Percentiles rank a stretch among this genome's conserved stretches.
Conservation (phyloP, 73 alveolate genomes). For the Tetrahymena elliotti region DNA sequence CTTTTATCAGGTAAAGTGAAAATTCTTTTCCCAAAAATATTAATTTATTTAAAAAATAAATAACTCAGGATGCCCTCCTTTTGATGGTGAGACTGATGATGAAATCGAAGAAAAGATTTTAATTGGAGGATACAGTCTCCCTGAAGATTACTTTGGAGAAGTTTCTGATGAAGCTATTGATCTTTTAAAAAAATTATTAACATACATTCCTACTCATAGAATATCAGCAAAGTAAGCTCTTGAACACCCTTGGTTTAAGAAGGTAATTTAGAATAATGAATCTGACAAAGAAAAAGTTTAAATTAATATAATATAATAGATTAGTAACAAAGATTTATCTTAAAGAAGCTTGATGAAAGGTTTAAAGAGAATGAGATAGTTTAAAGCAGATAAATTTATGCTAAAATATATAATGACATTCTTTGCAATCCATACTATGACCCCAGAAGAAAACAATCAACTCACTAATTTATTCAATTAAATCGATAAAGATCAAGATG, state of each 20-base stretch:
- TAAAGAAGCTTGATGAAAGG: neutral
- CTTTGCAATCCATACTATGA: neutral
- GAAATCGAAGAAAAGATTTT: neutral
- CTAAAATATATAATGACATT: neutral
- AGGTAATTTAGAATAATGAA: neutral
- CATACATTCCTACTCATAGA: constrained; percentile 56
- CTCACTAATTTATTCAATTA: neutral
- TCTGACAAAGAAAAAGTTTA: too few species aligned
- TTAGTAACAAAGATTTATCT: neutral
- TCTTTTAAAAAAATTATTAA: constrained; percentile 51
- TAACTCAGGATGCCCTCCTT: neutral
- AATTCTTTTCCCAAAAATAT: neutral
- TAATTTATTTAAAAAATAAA: too few species aligned
- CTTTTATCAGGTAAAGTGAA: constrained; percentile 5
- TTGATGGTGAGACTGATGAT: neutral
- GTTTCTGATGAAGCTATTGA: constrained; percentile 46
- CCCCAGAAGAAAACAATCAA: neutral
- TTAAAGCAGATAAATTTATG: neutral
- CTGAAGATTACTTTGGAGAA: neutral
- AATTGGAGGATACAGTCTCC: neutral
- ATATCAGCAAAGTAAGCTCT: constrained; percentile 50
- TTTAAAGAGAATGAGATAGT: neutral
- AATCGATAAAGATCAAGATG: neutral
- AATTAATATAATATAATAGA: too few species aligned
- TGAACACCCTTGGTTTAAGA: constrained; percentile 61